Evolutionary conservation across 306 rosid species (phyloP), one percentile per base, ranked within the genome.

Genomic region (Medicago ruthenica): DNA sequence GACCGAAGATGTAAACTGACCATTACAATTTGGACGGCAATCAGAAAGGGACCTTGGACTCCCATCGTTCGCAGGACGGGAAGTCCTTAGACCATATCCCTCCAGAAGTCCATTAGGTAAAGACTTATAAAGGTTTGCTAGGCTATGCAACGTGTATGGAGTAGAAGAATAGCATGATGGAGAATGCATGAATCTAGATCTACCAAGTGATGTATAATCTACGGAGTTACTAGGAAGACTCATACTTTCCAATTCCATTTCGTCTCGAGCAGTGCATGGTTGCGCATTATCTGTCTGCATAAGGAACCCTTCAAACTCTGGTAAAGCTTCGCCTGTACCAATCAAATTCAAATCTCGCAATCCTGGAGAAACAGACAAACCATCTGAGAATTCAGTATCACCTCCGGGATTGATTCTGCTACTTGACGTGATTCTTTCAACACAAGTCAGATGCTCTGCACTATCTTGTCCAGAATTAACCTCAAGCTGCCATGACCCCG

Each of bases 81-180:
- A 76, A 80, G 71, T 80, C 80, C 77, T 71, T 71, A 50, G 17
- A 83, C 82, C 83, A 77, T 77, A 68, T 58, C 82, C 87, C 77
- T 96, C 97, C 48, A 85, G 79, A 83, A 92, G 91, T 71, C 98
- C 90, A 79, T 54, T 85, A 36, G 97, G 91, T 80, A 90, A 82
- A 85, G 96, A 90, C 74, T 47, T 75, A 70, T 65, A 67, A 24
- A 78, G 22, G 68, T 82, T 58, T 18, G 80, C 67, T 54, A 84
- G 20, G 66, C 50, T 77, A 71, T 76, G 80, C 72, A 84, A 71
- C 82, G 69, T 80, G 80, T 73, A 61, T 6, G 86, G 73, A 62
- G 85, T 81, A 67, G 87, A 87, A 65, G 92, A 90, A 75, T 67
- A 79, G 76, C 83, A 80, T 18, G 53, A 71, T 1, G 97, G 92